These are phyloP conservation scores for Cyathus pygmaeus DNA, from an alignment of 1,284 basidiomycete genomes.

Conservation along the genomic window DNA sequence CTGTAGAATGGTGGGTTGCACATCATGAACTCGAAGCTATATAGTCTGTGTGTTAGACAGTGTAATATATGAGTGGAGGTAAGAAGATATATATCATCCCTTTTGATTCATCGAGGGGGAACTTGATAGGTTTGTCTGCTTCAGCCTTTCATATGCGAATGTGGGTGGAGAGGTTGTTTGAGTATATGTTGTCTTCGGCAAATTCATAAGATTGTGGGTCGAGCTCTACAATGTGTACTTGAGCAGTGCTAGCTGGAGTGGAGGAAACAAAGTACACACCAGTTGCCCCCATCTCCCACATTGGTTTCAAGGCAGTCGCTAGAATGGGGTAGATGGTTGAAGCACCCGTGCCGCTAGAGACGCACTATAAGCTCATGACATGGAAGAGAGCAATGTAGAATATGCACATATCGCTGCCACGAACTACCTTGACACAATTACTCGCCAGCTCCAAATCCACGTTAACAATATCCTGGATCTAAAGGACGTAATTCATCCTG, in stretches of 20 bases:
- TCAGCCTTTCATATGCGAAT: slow-evolving; percentile 59
- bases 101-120: slow-evolving; percentile 47
- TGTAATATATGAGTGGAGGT: slow-evolving; percentile 6
- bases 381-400: background rate
- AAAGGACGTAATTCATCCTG: slow-evolving; percentile 78
- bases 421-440: slow-evolving; percentile 23
- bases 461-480: slow-evolving; percentile 74
- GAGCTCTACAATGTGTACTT: slow-evolving; percentile 60
- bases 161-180: slow-evolving; percentile 62
- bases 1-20: slow-evolving; percentile 97
- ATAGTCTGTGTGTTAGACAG: background rate
- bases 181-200: slow-evolving; percentile 64
- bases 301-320: slow-evolving; percentile 63
- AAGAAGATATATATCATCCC: slow-evolving; percentile 2
- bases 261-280: slow-evolving; percentile 55
- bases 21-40: slow-evolving; percentile 80
- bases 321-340: slow-evolving; percentile 91
- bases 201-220: slow-evolving; percentile 67
- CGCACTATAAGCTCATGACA: background rate
- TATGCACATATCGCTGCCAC: slow-evolving; percentile 66
- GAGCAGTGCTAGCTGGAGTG: too few relatives aligned
- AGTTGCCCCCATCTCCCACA: slow-evolving; percentile 75
- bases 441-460: slow-evolving; percentile 18
- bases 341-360: slow-evolving; percentile 86
- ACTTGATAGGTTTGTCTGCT: slow-evolving; percentile 58